phyloP scores from a whole-genome alignment of 345 rosid species.

The Syzygium jambos region DNA sequence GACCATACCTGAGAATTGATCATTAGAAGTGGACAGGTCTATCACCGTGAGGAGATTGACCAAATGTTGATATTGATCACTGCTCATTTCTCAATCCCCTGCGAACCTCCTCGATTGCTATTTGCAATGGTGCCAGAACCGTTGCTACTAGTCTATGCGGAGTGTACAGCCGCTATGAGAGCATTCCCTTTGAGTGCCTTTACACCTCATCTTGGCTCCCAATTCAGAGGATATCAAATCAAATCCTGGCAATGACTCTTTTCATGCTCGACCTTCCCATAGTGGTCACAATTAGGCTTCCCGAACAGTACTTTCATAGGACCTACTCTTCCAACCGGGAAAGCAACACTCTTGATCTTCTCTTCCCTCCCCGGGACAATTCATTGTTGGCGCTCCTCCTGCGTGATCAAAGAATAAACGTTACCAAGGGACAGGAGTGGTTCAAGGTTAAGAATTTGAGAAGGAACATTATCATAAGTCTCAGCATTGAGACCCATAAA shows the following conservation, averaged over 20 bases:
- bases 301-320: background rate
- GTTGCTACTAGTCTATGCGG: too few species aligned
- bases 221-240: background rate
- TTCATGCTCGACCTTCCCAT: background rate
- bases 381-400: background rate
- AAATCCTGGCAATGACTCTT: background rate
- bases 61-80: background rate
- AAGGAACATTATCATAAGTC: background rate
- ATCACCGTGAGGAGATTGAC: background rate
- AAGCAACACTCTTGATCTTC: background rate
- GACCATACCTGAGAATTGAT: background rate
- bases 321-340: background rate
- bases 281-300: background rate
- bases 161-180: too few species aligned
- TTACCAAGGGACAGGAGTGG: background rate
- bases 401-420: background rate
- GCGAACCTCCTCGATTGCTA: too few species aligned
- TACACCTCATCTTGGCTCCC: background rate
- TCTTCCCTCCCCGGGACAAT: background rate
- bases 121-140: too few species aligned
- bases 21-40: background rate
- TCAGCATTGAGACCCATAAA: background rate
- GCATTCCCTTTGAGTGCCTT: background rate
- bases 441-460: background rate
- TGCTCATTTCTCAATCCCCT: background rate